Evolutionary conservation across 805 yeast genomes (phyloP).

Genomic region (Saturnispora sanitii): DNA sequence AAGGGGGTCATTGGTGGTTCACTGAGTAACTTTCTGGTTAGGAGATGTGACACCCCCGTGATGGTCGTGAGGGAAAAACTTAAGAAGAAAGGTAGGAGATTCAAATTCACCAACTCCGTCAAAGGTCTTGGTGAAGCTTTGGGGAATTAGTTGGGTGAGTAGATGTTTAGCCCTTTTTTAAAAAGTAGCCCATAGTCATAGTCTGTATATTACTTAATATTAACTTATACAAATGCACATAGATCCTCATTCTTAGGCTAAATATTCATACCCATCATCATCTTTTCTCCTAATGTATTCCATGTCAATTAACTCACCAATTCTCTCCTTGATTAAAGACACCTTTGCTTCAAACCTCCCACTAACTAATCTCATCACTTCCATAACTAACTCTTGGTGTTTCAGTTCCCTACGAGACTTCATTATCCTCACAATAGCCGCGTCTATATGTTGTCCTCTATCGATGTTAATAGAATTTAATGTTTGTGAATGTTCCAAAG

Average conservation of each 20-base stretch:
- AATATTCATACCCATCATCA: slow-evolving; percentile 53
- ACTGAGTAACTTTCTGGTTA: slow-evolving; percentile 60
- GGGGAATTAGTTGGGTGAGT: slow-evolving; percentile 23
- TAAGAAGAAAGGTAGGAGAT: slow-evolving; percentile 54
- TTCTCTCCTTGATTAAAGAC: slow-evolving; percentile 54
- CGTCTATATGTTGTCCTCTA: slow-evolving; percentile 62
- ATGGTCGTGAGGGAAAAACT: slow-evolving; percentile 71
- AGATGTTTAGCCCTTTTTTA: too few species aligned
- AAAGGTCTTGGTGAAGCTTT: slow-evolving; percentile 33
- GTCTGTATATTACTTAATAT: too few species aligned
- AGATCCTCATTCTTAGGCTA: too few species aligned
- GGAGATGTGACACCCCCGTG: slow-evolving; percentile 64
- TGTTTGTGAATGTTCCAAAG: slow-evolving; percentile 43
- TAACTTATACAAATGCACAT: too few species aligned
- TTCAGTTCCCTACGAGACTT: slow-evolving; percentile 53
- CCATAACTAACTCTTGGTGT: slow-evolving; percentile 61
- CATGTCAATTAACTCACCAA: slow-evolving; percentile 67
- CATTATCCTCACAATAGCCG: slow-evolving; percentile 84
- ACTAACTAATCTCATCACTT: slow-evolving; percentile 34
- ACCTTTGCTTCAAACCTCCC: slow-evolving; percentile 64
- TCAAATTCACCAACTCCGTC: slow-evolving; percentile 43
- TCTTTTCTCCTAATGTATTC: slow-evolving; percentile 73
- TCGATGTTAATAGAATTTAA: slow-evolving; percentile 50
- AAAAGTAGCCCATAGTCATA: too few species aligned
- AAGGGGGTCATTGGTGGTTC: slow-evolving; percentile 70